Conservation (phyloP, 2,329 filamentous ascomycete species). For the Cladosporium phlei region DNA sequence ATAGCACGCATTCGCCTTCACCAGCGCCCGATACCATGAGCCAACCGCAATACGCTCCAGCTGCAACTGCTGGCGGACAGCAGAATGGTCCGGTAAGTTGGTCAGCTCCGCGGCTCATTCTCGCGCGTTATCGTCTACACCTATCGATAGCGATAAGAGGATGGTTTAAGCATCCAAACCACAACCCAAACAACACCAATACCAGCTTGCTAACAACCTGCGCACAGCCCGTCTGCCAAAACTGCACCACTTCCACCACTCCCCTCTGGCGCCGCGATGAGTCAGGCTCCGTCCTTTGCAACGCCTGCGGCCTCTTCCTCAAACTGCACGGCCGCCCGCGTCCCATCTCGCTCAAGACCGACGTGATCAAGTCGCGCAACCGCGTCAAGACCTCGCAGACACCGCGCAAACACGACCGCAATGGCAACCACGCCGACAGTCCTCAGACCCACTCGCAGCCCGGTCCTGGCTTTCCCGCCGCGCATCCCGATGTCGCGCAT, state of each 20-base stretch:
- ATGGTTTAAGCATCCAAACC: no score
- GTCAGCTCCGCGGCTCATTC: not conserved
- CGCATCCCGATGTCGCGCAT: constrained; percentile 16
- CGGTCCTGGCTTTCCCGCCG: constrained; percentile 13
- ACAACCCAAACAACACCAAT: no score
- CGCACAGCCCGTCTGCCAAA: constrained; percentile 91
- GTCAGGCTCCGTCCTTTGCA: constrained; percentile 90
- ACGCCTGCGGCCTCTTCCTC: constrained; percentile 94
- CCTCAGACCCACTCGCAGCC: constrained; percentile 11
- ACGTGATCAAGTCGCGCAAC: constrained; percentile 99
- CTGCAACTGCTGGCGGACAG: constrained; percentile 61
- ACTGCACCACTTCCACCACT: constrained; percentile 92
- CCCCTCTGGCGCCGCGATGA: constrained; percentile 97
- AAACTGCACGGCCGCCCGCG: constrained; percentile 92
- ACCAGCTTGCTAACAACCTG: not conserved
- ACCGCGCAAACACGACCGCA: constrained; percentile 52
- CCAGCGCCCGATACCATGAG: constrained; percentile 52
- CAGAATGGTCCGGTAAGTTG: constrained; percentile 54
- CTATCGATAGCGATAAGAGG: no score
- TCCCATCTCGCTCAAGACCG: constrained; percentile 94
- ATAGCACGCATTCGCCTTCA: not conserved
- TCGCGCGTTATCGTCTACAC: constrained; percentile 21
- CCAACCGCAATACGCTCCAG: constrained; percentile 60
- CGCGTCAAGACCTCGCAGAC: constrained; percentile 84
- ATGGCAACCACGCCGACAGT: constrained; percentile 58